phyloP scores from a whole-genome alignment of 129 eudicot genomes.

The Daucus carota region DH1_v3.0 NC_030384.2:32428001-32428500 shows the following conservation, averaged over 20 bases:
- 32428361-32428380: background rate
- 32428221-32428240: constrained; percentile 50
- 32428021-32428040: background rate
- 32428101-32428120: constrained; percentile 41
- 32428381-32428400: background rate
- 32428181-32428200: constrained; percentile 42
- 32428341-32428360: background rate
- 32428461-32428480: background rate
- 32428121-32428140: constrained; percentile 11
- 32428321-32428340: background rate
- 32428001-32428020: constrained; percentile 10
- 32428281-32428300: background rate
- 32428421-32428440: background rate
- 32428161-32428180: constrained; percentile 48
- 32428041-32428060: constrained; percentile 21
- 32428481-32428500: background rate
- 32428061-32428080: constrained; percentile 71
- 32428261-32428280: constrained; percentile 27
- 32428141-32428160: constrained; percentile 34
- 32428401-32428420: too few species aligned
- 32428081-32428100: constrained; percentile 91
- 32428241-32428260: constrained; percentile 56
- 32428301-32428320: background rate
- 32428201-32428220: constrained; percentile 59
- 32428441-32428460: background rate